These are phyloP conservation scores for Phytophthora agathidicida DNA, from an alignment of 352 stramenopile species.

Conservation along the genomic window DNA sequence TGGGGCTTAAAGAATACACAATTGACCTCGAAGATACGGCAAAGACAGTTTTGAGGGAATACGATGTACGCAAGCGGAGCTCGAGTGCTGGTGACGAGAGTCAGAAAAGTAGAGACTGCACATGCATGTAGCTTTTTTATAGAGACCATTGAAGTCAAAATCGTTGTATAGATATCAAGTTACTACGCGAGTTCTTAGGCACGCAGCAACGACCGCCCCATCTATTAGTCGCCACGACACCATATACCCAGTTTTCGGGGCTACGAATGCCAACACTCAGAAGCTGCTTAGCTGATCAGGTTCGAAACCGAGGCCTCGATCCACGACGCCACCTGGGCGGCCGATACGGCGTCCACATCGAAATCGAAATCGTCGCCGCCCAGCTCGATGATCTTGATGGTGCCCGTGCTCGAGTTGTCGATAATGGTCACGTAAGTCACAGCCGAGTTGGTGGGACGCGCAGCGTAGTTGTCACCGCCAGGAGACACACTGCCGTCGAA, in stretches of 20 bases:
- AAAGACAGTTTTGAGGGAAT: too few relatives aligned
- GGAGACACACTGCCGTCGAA: slow-evolving; percentile 55
- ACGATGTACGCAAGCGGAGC: too few relatives aligned
- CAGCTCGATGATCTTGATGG: slow-evolving; percentile 56
- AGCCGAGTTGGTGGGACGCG: slow-evolving; percentile 33
- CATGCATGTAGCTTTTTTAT: too few relatives aligned
- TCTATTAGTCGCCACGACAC: slow-evolving; percentile 27
- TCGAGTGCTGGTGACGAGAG: too few relatives aligned
- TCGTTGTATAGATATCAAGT: slow-evolving; percentile 24
- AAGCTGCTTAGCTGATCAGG: slow-evolving; percentile 28
- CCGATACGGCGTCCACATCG: slow-evolving; percentile 32
- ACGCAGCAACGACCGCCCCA: slow-evolving; percentile 6
- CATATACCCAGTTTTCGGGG: slow-evolving; percentile 11
- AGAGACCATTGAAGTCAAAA: slow-evolving; percentile 18
- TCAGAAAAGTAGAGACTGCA: too few relatives aligned
- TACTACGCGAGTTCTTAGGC: slow-evolving; percentile 8
- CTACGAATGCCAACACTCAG: background rate
- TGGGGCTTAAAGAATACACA: too few relatives aligned
- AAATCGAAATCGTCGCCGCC: slow-evolving; percentile 51
- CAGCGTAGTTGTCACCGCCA: slow-evolving; percentile 50
- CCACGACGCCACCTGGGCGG: slow-evolving; percentile 38
- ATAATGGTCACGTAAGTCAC: slow-evolving; percentile 62
- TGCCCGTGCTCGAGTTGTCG: slow-evolving; percentile 42
- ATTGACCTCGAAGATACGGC: too few relatives aligned
- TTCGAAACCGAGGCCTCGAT: slow-evolving; percentile 45